phyloP scores from a whole-genome alignment of 495 filamentous ascomycete genomes.

The Jackrogersella minutella region DNA sequence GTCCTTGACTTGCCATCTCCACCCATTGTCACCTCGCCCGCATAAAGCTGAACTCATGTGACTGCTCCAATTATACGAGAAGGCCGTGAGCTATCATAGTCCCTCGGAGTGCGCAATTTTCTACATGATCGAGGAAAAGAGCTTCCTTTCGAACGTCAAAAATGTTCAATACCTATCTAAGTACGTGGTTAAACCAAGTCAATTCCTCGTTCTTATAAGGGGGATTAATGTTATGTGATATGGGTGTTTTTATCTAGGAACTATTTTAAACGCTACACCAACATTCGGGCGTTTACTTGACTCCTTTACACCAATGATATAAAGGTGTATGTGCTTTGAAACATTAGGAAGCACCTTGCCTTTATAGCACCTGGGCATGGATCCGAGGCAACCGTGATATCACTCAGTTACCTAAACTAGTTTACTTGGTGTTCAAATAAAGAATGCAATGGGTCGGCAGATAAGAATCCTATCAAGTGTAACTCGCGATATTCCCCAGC shows the following conservation, averaged over 20 bases:
- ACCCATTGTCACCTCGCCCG: constrained; percentile 22
- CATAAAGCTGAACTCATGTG: constrained; percentile 27
- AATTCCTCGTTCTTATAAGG: too few species aligned
- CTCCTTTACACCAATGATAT: too few species aligned
- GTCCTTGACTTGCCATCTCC: constrained; percentile 3
- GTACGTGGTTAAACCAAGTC: too few species aligned
- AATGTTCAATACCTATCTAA: too few species aligned
- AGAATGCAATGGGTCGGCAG: not conserved
- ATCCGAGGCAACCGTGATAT: not conserved
- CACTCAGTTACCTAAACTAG: not conserved
- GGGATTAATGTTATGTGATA: not conserved
- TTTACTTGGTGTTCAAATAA: not conserved
- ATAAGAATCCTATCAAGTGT: not conserved
- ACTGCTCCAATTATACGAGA: too few species aligned
- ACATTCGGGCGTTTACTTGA: constrained; percentile 3
- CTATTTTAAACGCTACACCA: not conserved
- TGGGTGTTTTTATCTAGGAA: not conserved
- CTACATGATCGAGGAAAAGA: too few species aligned
- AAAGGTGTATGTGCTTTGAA: not conserved
- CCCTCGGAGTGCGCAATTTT: too few species aligned
- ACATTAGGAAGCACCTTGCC: not conserved
- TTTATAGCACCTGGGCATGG: not conserved
- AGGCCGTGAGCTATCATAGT: too few species aligned
- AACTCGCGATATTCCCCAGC: not conserved
- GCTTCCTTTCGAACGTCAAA: too few species aligned